phyloP scores from a whole-genome alignment of 2,329 filamentous ascomycete genomes.

The Tolypocladium guangdongense region DNA sequence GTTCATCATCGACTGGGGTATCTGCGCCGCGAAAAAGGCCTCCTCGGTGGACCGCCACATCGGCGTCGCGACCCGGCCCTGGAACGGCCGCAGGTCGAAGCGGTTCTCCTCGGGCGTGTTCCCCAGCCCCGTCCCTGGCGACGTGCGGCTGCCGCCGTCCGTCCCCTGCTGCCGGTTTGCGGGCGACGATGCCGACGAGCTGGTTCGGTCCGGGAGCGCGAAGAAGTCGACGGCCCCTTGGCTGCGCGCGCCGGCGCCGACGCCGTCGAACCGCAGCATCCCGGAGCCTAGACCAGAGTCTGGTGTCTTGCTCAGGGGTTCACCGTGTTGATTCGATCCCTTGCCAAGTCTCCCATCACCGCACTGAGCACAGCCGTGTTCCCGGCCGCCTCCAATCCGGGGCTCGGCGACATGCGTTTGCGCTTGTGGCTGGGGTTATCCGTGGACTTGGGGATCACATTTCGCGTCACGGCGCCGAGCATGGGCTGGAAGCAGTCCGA shows the following conservation, averaged over 20 bases:
- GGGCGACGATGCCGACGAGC: slow-evolving; percentile 21
- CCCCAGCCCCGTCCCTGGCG: slow-evolving; percentile 19
- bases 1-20: slow-evolving; percentile 10
- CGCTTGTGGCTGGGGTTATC: slow-evolving; percentile 18
- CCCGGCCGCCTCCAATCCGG: slow-evolving; percentile 8
- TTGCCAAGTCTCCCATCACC: not conserved
- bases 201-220: slow-evolving; percentile 20
- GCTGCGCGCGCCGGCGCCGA: not conserved
- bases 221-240: slow-evolving; percentile 1
- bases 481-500: slow-evolving; percentile 19
- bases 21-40: slow-evolving; percentile 15
- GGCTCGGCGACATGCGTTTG: slow-evolving; percentile 17
- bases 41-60: slow-evolving; percentile 21
- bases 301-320: not conserved
- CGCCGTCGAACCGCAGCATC: not conserved
- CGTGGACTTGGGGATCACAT: slow-evolving; percentile 10
- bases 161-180: slow-evolving; percentile 10
- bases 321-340: not conserved
- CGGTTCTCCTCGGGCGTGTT: slow-evolving; percentile 25
- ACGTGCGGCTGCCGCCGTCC: slow-evolving; percentile 19
- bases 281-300: not conserved
- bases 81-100: slow-evolving; percentile 21
- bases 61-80: slow-evolving; percentile 18
- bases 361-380: not conserved
- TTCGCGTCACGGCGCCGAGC: slow-evolving; percentile 21